Base-by-base conservation (phyloP, 129 eudicot species). In the Tagetes erecta region DNA sequence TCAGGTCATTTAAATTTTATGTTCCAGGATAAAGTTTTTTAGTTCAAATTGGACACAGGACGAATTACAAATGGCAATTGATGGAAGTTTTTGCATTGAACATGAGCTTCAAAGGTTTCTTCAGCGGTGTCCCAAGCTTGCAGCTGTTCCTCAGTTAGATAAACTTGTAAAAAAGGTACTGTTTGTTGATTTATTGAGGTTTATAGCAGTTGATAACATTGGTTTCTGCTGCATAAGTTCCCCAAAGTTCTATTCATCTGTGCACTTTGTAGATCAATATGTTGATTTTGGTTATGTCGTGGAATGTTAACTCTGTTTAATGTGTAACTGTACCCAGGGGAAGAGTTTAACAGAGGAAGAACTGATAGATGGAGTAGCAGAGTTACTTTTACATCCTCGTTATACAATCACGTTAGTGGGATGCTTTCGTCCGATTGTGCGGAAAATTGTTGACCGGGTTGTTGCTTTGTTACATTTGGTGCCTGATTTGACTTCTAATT, bases 361-460 rank as follows among this genome's bases (percentile, higher is more conserved):
- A 77, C 84, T 90, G 85, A 86, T 94, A 71, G 75, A 68, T 68
- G 85, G 87, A 65, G 78, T 90, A 62, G 96, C 87, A 8, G 80
- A 85, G 69, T 55, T 95, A 80, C 64, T 89, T 78, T 67, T 92
- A 75, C 93, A 92, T 71, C 93, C 96, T 39, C 80, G 78, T 33
- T 92, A 89, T 74, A 89, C 96, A 20, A 87, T 92, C 44, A 89
- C 88, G 9, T 78, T 91, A 78, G 77, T 91, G 27, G 99, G 99
- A 51, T 91, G 99, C 76, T 91, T 95, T 50, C 89, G 99, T n/a
- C 84, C 93, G 0, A 86, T 91, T 14, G 93, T 80, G 2, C 76
- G 75, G 44, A 85, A 81, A 80, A 87, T 95, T 49, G 74, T 95
- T 75, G 86, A 82, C 33, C 82, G 86, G 77, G 82, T 67, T 30